phyloP scores from a whole-genome alignment of 2,329 filamentous ascomycete species.

The Fusarium armeniacum region DNA sequence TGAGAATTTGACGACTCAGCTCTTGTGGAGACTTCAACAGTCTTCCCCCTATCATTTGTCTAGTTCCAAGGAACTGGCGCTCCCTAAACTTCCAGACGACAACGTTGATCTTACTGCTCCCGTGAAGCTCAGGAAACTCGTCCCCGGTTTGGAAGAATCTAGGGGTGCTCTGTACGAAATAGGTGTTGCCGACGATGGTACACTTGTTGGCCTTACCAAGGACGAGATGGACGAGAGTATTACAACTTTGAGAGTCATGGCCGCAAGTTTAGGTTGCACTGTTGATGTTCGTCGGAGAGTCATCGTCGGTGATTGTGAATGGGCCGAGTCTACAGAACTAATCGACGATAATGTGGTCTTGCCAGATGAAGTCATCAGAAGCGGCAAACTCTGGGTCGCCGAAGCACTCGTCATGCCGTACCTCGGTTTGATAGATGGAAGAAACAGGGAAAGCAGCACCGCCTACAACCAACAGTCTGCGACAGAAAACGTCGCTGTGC shows the following conservation, averaged over 20 bases:
- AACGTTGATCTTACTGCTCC: constrained; percentile 62
- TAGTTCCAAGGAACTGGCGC: constrained; percentile 78
- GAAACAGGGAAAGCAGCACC: constrained; percentile 12
- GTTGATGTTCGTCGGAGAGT: constrained; percentile 87
- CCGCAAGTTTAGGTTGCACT: constrained; percentile 88
- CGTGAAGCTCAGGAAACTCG: constrained; percentile 67
- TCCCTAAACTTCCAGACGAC: constrained; percentile 81
- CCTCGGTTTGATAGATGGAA: constrained; percentile 58
- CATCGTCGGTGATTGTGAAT: constrained; percentile 87
- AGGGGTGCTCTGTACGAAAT: constrained; percentile 96
- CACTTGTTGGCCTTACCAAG: constrained; percentile 86
- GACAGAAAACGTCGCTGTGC: constrained; percentile 41
- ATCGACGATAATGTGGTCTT: constrained; percentile 47
- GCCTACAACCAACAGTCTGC: constrained; percentile 11
- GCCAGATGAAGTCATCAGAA: constrained; percentile 44
- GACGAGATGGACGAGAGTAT: constrained; percentile 96
- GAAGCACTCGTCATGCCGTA: constrained; percentile 90
- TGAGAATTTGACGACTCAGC: constrained; percentile 92
- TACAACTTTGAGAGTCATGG: constrained; percentile 88
- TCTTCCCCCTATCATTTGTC: constrained; percentile 92
- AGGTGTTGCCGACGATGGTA: constrained; percentile 94
- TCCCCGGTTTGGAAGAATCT: constrained; percentile 90
- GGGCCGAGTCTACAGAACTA: constrained; percentile 64
- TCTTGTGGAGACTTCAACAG: constrained; percentile 95
- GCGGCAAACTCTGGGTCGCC: constrained; percentile 82